Conservation (phyloP, 257 asterid species). For the Solanum paucissectum region DNA sequence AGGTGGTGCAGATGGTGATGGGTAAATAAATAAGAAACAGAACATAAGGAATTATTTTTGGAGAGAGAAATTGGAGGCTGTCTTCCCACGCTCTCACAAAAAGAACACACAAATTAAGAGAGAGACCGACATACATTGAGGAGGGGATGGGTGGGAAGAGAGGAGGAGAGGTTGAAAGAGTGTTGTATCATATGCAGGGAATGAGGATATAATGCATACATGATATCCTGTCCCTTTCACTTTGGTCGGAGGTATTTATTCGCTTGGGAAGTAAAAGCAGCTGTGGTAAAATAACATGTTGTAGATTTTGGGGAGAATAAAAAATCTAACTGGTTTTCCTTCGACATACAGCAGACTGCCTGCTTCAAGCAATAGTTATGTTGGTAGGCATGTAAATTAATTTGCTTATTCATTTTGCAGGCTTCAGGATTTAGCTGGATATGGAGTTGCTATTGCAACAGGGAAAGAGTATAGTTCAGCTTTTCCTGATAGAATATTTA, state of each 20-base stretch:
- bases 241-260: not conserved
- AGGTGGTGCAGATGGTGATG: not conserved
- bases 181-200: not conserved
- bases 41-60: not conserved
- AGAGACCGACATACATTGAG: not conserved
- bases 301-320: not conserved
- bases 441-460: slow-evolving; percentile 75
- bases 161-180: not conserved
- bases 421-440: slow-evolving; percentile 96
- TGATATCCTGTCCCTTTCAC: not conserved
- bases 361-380: not conserved
- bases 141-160: not conserved
- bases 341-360: not conserved
- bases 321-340: not conserved
- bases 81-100: not conserved
- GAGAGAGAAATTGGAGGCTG: not conserved
- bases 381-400: not conserved
- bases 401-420: slow-evolving; percentile 21
- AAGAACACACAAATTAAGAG: not conserved
- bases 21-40: not conserved
- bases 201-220: not conserved
- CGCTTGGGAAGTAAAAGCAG: not conserved
- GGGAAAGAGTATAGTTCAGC: slow-evolving; percentile 41
- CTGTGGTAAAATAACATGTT: not conserved
- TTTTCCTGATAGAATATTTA: slow-evolving; percentile 66